phyloP scores from a whole-genome alignment of 2,329 filamentous ascomycete genomes.

The Nigrospora oryzae region DNA sequence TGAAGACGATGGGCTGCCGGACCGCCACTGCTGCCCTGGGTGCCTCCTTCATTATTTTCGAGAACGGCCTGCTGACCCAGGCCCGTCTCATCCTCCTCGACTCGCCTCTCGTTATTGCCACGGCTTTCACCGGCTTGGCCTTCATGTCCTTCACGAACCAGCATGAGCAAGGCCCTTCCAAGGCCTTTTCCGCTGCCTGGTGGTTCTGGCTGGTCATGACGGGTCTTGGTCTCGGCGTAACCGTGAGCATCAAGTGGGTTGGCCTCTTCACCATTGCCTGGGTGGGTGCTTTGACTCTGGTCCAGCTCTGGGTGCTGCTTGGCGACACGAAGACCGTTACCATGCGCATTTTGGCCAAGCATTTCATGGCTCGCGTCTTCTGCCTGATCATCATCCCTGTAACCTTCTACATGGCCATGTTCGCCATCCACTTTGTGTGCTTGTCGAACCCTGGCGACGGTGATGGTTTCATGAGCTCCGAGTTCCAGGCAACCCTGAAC shows the following conservation, averaged over 20 bases:
- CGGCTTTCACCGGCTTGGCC: constrained; percentile 80
- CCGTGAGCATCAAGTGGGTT: constrained; percentile 97
- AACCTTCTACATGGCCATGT: constrained; percentile 93
- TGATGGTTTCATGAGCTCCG: constrained; percentile 98
- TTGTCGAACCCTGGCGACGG: constrained; percentile 92
- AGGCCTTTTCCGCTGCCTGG: constrained; percentile 85
- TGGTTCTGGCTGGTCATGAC: constrained; percentile 96
- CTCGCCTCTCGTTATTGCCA: constrained; percentile 88
- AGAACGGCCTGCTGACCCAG: constrained; percentile 93
- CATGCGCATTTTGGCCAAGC: constrained; percentile 81
- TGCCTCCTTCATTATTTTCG: constrained; percentile 82
- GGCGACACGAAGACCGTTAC: constrained; percentile 84
- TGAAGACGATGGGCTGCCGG: constrained; percentile 85
- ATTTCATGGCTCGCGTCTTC: constrained; percentile 84
- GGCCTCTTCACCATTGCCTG: constrained; percentile 97
- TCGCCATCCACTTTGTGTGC: constrained; percentile 91
- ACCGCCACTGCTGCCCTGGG: constrained; percentile 79
- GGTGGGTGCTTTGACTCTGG: constrained; percentile 81
- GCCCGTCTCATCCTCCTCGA: constrained; percentile 93
- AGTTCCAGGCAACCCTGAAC: constrained; percentile 96
- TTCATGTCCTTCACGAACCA: constrained; percentile 95
- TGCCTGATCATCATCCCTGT: constrained; percentile 84
- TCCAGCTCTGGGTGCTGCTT: constrained; percentile 93
- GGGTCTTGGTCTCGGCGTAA: constrained; percentile 80
- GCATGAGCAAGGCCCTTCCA: constrained; percentile 82